A percentile compares a stretch with the other conserved stretches of the same genome.
phyloP scores from a whole-genome alignment of 2,329 filamentous ascomycete species.

The Mollisia scopiformis region DNA sequence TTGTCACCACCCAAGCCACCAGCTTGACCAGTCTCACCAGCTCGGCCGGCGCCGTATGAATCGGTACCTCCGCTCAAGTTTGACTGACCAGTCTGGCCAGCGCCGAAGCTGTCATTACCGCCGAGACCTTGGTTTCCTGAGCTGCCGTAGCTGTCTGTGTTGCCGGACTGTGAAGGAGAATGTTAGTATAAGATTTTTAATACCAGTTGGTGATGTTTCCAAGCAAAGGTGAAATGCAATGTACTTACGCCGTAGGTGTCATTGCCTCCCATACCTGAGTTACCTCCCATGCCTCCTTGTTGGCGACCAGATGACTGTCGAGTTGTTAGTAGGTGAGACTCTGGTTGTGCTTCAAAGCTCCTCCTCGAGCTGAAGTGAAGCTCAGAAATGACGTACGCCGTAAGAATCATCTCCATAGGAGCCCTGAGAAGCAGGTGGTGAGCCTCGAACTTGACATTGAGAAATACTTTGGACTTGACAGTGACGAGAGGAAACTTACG shows the following conservation, averaged over 20 bases:
- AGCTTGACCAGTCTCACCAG: no score
- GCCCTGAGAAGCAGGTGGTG: conserved; percentile 22
- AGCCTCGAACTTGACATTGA: no score
- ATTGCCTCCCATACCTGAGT: neutral
- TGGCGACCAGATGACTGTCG: conserved; percentile 21
- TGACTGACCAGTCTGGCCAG: neutral
- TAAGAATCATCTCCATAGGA: conserved; percentile 22
- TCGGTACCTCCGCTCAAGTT: neutral
- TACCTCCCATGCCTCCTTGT: no score
- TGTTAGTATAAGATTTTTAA: conserved; percentile 4
- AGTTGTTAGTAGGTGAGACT: conserved; percentile 5
- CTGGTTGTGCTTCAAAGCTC: neutral
- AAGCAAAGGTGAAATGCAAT: neutral
- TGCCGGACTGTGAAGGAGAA: conserved; percentile 10
- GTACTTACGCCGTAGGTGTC: conserved; percentile 25
- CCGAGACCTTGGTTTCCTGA: neutral
- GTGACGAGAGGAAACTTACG: conserved; percentile 28
- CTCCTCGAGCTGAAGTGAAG: neutral
- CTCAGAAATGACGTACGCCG: conserved; percentile 22
- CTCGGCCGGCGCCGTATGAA: no score
- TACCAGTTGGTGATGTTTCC: neutral
- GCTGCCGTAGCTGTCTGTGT: conserved; percentile 10
- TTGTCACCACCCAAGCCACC: conserved; percentile 10
- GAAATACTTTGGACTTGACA: conserved; percentile 16
- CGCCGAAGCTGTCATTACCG: conserved; percentile 11